These are phyloP conservation scores for Annulohypoxylon stygium DNA, from an alignment of 495 filamentous ascomycete species.

Conservation along the genomic window DNA sequence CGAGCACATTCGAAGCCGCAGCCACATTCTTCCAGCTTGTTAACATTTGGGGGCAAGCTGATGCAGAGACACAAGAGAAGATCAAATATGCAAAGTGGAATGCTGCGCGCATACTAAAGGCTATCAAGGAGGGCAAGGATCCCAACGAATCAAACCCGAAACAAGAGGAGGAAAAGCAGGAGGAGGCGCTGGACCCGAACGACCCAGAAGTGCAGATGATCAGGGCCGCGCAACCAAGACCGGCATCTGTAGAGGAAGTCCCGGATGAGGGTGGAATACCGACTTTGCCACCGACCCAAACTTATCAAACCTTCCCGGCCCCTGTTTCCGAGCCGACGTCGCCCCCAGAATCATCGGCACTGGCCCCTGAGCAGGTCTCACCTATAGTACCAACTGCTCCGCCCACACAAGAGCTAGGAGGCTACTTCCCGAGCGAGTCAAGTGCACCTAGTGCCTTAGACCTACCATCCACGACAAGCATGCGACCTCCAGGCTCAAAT, in stretches of 20 bases:
- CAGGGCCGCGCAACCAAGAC: slow-evolving; percentile 62
- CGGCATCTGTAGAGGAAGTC: slow-evolving; percentile 68
- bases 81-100: slow-evolving; percentile 98
- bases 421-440: slow-evolving; percentile 45
- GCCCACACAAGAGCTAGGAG: slow-evolving; percentile 48
- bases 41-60: slow-evolving; percentile 81
- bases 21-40: slow-evolving; percentile 90
- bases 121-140: slow-evolving; percentile 90
- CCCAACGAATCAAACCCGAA: slow-evolving; percentile 91
- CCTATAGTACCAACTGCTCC: slow-evolving; percentile 52
- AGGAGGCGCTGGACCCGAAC: slow-evolving; percentile 65
- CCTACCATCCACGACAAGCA: slow-evolving; percentile 45
- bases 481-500: slow-evolving; percentile 44
- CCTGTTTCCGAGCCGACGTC: slow-evolving; percentile 59
- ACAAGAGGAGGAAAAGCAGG: slow-evolving; percentile 45
- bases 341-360: slow-evolving; percentile 51
- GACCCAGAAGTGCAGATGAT: slow-evolving; percentile 73
- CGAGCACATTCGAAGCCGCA: slow-evolving; percentile 91
- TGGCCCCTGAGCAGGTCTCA: slow-evolving; percentile 53
- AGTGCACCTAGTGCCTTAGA: slow-evolving; percentile 41
- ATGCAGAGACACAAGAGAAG: slow-evolving; percentile 83
- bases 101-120: slow-evolving; percentile 88
- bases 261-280: slow-evolving; percentile 59
- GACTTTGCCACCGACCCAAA: slow-evolving; percentile 53
- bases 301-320: slow-evolving; percentile 53